Percentiles rank a stretch among this genome's conserved stretches.
These are phyloP conservation scores for Candida maltosa DNA, from an alignment of 805 yeast genomes.

Conservation along the genomic window DNA sequence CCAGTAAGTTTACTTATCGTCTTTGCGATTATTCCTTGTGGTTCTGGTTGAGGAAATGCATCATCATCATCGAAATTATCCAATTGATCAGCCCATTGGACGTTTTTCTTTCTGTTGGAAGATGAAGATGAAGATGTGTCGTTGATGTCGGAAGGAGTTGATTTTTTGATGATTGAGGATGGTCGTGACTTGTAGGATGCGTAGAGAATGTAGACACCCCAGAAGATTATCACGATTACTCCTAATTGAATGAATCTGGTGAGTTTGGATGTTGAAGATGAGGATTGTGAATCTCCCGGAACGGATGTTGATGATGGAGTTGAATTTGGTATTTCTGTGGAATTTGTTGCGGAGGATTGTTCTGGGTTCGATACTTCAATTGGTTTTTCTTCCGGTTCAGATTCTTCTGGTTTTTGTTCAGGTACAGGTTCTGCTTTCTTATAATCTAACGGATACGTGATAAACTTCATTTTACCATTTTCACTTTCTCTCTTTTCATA, in stretches of 20 bases:
- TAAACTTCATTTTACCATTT: slow-evolving; percentile 14
- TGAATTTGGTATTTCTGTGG: neutral
- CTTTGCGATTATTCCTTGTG: slow-evolving; percentile 35
- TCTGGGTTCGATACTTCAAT: neutral
- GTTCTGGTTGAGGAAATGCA: slow-evolving; percentile 15
- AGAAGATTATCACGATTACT: slow-evolving; percentile 33
- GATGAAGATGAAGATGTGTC: no score
- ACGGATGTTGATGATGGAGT: slow-evolving; percentile 1
- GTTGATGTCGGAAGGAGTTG: slow-evolving; percentile 20
- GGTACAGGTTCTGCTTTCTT: slow-evolving; percentile 10
- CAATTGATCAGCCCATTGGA: slow-evolving; percentile 47
- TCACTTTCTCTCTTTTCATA: slow-evolving; percentile 18
- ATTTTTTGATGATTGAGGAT: slow-evolving; percentile 37
- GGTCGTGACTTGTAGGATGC: slow-evolving; percentile 35
- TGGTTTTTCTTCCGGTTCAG: slow-evolving; percentile 1
- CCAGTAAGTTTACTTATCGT: slow-evolving; percentile 31
- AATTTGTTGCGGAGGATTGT: slow-evolving; percentile 1
- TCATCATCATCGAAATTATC: slow-evolving; percentile 31
- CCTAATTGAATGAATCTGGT: slow-evolving; percentile 38
- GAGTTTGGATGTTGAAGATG: slow-evolving; percentile 14
- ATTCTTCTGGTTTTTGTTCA: slow-evolving; percentile 3
- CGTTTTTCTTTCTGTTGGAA: slow-evolving; percentile 34
- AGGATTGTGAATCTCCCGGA: slow-evolving; percentile 2
- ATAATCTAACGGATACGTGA: slow-evolving; percentile 29
- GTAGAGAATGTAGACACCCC: slow-evolving; percentile 41